Percentiles rank a stretch among this genome's conserved stretches.
Conservation (phyloP, 768 basidiomycete species). For the Auriscalpium microsporum region DNA sequence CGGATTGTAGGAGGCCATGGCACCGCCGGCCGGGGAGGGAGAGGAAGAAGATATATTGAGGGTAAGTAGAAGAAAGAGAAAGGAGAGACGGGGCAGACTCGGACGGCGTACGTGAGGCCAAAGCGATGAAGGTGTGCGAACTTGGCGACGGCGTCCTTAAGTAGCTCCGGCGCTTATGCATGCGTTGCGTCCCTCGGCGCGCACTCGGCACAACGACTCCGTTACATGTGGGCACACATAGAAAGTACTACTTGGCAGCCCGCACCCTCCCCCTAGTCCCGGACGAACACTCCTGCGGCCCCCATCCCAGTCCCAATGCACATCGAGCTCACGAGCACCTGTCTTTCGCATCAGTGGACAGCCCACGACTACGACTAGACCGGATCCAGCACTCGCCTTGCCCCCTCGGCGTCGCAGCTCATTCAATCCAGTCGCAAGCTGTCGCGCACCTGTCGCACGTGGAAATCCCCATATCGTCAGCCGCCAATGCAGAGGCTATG, state of each 20-base stretch:
- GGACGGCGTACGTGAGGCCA: background rate
- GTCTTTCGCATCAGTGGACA: background rate
- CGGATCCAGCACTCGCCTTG: conserved; percentile 39
- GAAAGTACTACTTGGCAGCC: background rate
- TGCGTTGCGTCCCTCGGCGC: background rate
- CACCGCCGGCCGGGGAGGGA: conserved; percentile 11
- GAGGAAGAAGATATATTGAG: background rate
- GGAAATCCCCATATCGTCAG: conserved; percentile 19
- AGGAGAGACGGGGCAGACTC: conserved; percentile 13
- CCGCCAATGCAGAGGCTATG: background rate
- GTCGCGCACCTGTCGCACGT: conserved; percentile 81
- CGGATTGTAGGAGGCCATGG: conserved; percentile 35
- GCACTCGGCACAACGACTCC: background rate
- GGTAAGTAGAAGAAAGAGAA: conserved; percentile 6
- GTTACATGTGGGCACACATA: background rate
- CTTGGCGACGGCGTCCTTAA: background rate
- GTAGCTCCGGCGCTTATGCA: background rate
- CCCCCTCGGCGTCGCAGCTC: conserved; percentile 61
- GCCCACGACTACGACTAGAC: background rate
- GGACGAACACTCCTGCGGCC: conserved; percentile 69
- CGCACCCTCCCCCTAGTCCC: conserved; percentile 39
- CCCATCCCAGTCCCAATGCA: conserved; percentile 91
- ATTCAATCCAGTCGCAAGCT: conserved; percentile 76
- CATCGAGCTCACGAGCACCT: conserved; percentile 85
- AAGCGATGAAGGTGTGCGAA: background rate